These are phyloP conservation scores for Parietichytrium sp. DNA, from an alignment of 108 stramenopile species.

Conservation along the genomic window DNA sequence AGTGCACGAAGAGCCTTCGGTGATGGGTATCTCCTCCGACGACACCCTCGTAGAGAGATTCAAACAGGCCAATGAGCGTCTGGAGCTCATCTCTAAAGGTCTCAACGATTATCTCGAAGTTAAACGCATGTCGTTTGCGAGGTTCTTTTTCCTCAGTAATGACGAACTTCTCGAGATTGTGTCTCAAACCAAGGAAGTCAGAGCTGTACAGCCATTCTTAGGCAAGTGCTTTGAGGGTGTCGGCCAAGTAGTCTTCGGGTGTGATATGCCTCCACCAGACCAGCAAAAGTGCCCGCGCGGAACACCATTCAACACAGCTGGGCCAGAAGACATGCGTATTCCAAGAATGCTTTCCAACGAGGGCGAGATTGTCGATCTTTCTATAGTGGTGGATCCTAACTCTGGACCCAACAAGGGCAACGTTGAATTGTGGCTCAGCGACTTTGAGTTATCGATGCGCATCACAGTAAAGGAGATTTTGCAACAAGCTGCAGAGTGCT, in stretches of 20 bases:
- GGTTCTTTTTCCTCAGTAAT: conserved; percentile 72
- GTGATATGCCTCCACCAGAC: conserved; percentile 36
- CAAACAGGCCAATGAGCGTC: conserved; percentile 61
- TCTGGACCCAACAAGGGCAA: conserved; percentile 66
- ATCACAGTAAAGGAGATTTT: conserved; percentile 58
- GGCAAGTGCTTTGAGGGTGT: conserved; percentile 70
- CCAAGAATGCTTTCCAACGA: conserved; percentile 64
- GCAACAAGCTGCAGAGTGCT: conserved; percentile 54
- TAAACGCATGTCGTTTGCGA: conserved; percentile 67
- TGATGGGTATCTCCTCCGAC: conserved; percentile 60
- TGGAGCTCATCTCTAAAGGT: conserved; percentile 69
- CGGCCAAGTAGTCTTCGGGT: conserved; percentile 59
- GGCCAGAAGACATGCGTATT: conserved; percentile 59
- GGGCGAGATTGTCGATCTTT: conserved; percentile 59
- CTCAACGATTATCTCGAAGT: conserved; percentile 70
- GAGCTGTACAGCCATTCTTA: conserved; percentile 67
- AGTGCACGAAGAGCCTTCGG: conserved; percentile 58
- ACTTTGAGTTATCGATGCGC: conserved; percentile 65
- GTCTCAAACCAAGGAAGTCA: conserved; percentile 68
- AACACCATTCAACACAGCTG: neutral
- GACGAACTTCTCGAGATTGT: conserved; percentile 71
- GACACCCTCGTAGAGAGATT: conserved; percentile 62
- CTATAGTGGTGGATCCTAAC: conserved; percentile 63
- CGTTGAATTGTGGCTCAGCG: conserved; percentile 66
- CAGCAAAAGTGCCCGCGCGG: neutral